Percentiles rank a stretch among this genome's conserved stretches.
These are phyloP conservation scores for Babesia gibsoni DNA, from an alignment of 169 alveolate species.

Conservation along the genomic window DNA sequence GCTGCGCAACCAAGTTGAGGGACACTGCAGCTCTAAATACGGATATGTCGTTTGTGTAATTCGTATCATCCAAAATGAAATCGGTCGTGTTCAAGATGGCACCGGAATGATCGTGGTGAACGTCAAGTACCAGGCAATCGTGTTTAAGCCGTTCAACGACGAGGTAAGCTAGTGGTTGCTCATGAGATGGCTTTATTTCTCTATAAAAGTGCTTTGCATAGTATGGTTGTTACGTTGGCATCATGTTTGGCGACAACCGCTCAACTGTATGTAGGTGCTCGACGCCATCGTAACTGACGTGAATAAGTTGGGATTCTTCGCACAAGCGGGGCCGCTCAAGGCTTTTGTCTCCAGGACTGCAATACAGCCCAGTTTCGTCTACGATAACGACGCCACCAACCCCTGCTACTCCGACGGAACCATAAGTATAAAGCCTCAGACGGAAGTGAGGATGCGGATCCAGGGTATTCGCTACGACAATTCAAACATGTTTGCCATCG, in stretches of 20 bases:
- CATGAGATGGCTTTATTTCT: not conserved
- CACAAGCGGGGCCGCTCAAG: conserved; percentile 90
- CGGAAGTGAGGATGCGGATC: conserved; percentile 83
- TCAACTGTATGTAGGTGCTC: conserved; percentile 68
- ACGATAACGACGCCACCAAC: conserved; percentile 79
- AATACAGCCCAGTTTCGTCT: conserved; percentile 81
- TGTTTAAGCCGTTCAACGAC: conserved; percentile 85
- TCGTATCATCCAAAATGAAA: conserved; percentile 82
- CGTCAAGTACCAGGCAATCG: conserved; percentile 88
- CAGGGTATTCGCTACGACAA: conserved; percentile 87
- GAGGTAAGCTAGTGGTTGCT: conserved; percentile 68
- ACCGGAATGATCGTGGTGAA: conserved; percentile 89
- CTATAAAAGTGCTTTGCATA: not conserved
- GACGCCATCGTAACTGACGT: conserved; percentile 90
- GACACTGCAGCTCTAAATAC: conserved; percentile 77
- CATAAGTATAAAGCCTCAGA: conserved; percentile 77
- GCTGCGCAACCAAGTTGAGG: conserved; percentile 86
- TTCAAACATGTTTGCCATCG: conserved; percentile 87
- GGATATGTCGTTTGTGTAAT: conserved; percentile 88
- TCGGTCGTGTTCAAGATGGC: conserved; percentile 90
- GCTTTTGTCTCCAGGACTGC: conserved; percentile 87
- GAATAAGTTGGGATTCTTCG: conserved; percentile 86
- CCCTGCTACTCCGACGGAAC: conserved; percentile 84
- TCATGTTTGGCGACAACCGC: not conserved
- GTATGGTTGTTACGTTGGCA: not conserved